Evolutionary conservation across 1,139 yeast genomes (phyloP), one percentile per base, ranked within the genome.

Genomic region (Yamadazyma diddensiae): DNA sequence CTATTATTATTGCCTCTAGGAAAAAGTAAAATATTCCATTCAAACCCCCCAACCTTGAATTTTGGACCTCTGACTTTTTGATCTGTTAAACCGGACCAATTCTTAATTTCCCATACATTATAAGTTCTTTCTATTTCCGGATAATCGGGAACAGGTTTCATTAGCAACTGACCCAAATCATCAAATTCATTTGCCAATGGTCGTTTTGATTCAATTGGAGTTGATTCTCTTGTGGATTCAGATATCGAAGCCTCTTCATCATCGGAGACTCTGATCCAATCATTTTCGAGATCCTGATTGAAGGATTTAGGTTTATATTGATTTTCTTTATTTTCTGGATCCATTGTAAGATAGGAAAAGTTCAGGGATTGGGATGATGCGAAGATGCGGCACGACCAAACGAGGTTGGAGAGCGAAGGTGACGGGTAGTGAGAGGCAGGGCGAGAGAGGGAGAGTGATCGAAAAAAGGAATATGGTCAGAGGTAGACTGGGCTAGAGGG

Each of bases 1-100:
- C 69, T 65, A 38, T 65, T 62, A 35, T 70, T 67, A 45, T 79
- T 79, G 3, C 92, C 95, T 34, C 72, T 73, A 0, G 96, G 96
- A 52, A 87, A 86, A 26, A 90, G 57, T 31, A 90, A 62, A 6
- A 87, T 57, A 46, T 82, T 78, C 87, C 94, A 88, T 31, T 75
- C 74, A 50, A 60, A 80, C 6, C 76, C 82, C 2, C 94, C 95
- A 41, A 82, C 73, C 34, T 59, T 66, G 47, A 82, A 82, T 10
- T 59, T 55, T 1, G 73, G 73, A 5, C 73, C 67, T 35, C 69
- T 81, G 70, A 43, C 82, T 41, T 66, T 65, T 20, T 70, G 70
- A 5, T 68, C 68, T 21, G 64, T 65, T 27, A 85, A 60, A 2
- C 59, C 53, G 29, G 62, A 53, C 82, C 94, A 84, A 47, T 81